phyloP scores from a whole-genome alignment of 2,329 filamentous ascomycete species.

The Daldinia eschscholtzii region DNA sequence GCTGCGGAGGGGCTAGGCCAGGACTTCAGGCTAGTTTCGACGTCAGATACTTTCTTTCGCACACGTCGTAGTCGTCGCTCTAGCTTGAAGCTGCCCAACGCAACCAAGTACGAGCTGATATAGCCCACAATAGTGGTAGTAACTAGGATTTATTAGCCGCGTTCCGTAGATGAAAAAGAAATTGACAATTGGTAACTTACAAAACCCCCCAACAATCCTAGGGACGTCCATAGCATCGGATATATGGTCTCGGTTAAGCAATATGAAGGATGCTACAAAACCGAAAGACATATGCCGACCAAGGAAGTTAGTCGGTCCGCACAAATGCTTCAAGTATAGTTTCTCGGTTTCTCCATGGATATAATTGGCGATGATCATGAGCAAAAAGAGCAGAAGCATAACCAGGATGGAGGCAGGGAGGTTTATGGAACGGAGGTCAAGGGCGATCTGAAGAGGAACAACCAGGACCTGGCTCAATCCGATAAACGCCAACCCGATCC shows the following conservation, averaged over 20 bases:
- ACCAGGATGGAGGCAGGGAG: slow-evolving; percentile 52
- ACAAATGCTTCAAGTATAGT: slow-evolving; percentile 48
- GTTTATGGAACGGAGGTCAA: slow-evolving; percentile 46
- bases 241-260: slow-evolving; percentile 52
- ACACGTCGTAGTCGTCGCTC: slow-evolving; percentile 45
- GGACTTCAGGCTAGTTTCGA: slow-evolving; percentile 45
- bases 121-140: slow-evolving; percentile 49
- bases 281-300: slow-evolving; percentile 53
- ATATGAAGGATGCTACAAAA: slow-evolving; percentile 51
- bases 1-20: slow-evolving; percentile 47
- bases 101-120: slow-evolving; percentile 43
- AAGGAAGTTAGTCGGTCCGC: slow-evolving; percentile 51
- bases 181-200: slow-evolving; percentile 39
- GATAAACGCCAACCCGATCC: slow-evolving; percentile 47
- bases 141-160: slow-evolving; percentile 39
- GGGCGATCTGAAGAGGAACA: slow-evolving; percentile 47
- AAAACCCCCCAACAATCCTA: slow-evolving; percentile 47
- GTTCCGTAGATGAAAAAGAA: neutral
- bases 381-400: slow-evolving; percentile 45
- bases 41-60: slow-evolving; percentile 32
- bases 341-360: slow-evolving; percentile 37
- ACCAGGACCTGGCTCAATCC: slow-evolving; percentile 46
- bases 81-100: slow-evolving; percentile 43
- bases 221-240: slow-evolving; percentile 43
- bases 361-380: slow-evolving; percentile 46